Conservation (phyloP, 306 rosid species). For the Sesbania bispinosa region DNA sequence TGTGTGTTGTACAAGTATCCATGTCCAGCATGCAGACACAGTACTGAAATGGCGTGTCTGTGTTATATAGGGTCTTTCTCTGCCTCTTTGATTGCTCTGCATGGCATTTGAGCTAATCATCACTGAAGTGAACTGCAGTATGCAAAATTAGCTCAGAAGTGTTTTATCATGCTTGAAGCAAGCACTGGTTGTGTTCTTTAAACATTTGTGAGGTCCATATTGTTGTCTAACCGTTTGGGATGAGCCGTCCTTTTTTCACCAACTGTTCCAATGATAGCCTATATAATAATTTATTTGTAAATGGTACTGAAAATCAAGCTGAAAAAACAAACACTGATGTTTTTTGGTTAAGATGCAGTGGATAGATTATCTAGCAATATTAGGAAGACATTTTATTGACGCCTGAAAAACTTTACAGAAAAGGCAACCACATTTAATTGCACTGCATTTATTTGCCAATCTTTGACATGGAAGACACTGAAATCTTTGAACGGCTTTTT, state of each 20-base stretch:
- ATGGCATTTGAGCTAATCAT: no score
- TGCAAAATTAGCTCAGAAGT: no score
- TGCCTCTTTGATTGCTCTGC: no score
- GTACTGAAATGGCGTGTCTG: no score
- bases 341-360: background rate
- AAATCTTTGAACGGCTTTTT: background rate
- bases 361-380: background rate
- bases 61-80: no score
- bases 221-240: no score
- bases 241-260: background rate
- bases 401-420: background rate
- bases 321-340: background rate
- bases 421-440: background rate
- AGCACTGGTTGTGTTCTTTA: no score
- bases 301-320: background rate
- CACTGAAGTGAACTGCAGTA: no score
- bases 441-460: constrained; percentile 15
- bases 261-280: background rate
- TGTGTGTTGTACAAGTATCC: no score
- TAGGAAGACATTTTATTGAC: background rate
- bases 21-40: no score
- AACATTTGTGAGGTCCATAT: no score
- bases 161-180: no score
- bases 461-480: background rate
- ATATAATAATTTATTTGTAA: background rate